These are phyloP conservation scores for Annulohypoxylon nitens DNA, from an alignment of 495 filamentous ascomycete genomes.

Conservation along the genomic window DNA sequence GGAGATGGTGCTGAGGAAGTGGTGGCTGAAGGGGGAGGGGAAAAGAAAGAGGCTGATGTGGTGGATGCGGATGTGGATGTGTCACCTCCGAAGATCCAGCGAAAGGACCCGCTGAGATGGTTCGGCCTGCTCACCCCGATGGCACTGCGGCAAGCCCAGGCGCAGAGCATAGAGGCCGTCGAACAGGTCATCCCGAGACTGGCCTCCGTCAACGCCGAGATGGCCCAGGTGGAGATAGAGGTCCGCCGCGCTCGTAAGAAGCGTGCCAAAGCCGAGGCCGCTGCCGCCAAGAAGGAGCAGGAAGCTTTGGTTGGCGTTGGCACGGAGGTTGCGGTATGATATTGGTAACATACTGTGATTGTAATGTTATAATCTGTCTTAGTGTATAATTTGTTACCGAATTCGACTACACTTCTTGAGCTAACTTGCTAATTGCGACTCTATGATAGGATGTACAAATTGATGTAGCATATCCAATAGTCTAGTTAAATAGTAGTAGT, in stretches of 20 bases:
- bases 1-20: neutral
- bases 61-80: neutral
- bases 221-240: conserved; percentile 64
- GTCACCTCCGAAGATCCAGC: neutral
- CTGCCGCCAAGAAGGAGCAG: conserved; percentile 23
- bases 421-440: neutral
- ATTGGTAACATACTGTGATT: neutral
- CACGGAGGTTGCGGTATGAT: conserved; percentile 34
- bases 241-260: conserved; percentile 65
- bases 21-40: conserved; percentile 6
- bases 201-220: conserved; percentile 59
- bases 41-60: conserved; percentile 1
- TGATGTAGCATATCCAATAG: neutral
- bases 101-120: conserved; percentile 73
- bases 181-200: conserved; percentile 62
- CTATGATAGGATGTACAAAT: neutral
- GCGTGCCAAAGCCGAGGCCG: conserved; percentile 58
- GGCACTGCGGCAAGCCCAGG: conserved; percentile 72
- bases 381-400: neutral
- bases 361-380: too few relatives aligned
- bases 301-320: conserved; percentile 16
- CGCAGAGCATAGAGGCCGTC: conserved; percentile 57
- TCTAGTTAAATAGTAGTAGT: neutral
- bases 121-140: conserved; percentile 76
- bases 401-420: neutral